Evolutionary conservation across 2,329 filamentous ascomycete genomes (phyloP).

Genomic region (Colletotrichum neosansevieriae): DNA sequence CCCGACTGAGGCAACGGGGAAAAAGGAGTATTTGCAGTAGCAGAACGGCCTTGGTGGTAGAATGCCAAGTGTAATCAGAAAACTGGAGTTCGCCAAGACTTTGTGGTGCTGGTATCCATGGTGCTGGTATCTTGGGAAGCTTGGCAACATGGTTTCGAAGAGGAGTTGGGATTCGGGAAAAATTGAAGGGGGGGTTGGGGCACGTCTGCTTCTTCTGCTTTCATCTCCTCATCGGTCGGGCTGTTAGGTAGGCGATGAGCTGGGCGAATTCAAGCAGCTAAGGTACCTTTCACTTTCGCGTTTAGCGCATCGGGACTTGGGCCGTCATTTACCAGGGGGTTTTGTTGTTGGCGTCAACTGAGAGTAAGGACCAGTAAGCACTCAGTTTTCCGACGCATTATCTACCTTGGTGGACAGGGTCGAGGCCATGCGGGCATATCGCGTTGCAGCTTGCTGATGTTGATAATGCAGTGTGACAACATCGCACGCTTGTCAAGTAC

Average conservation of each 20-base stretch:
- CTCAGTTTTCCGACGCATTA: no score
- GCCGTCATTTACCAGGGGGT: no score
- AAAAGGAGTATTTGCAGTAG: background rate
- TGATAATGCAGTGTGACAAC: constrained; percentile 18
- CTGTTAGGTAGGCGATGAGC: no score
- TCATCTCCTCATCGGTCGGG: background rate
- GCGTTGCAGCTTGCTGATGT: background rate
- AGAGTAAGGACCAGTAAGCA: no score
- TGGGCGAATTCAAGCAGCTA: no score
- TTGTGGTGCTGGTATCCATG: constrained; percentile 8
- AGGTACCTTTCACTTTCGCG: no score
- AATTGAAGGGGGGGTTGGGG: background rate
- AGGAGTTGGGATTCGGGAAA: background rate
- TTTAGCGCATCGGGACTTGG: no score
- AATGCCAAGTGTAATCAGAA: constrained; percentile 5
- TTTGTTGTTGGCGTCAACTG: no score
- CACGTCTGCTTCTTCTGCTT: background rate
- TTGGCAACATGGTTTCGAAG: constrained; percentile 25
- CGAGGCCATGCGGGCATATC: no score
- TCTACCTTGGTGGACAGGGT: background rate
- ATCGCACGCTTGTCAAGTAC: background rate
- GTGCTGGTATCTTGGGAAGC: constrained; percentile 13
- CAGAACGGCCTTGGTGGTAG: constrained; percentile 7
- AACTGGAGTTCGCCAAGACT: constrained; percentile 19
- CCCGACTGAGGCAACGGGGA: background rate